phyloP scores from a whole-genome alignment of 2,329 filamentous ascomycete species.

The Lecanicillium sp. region DNA sequence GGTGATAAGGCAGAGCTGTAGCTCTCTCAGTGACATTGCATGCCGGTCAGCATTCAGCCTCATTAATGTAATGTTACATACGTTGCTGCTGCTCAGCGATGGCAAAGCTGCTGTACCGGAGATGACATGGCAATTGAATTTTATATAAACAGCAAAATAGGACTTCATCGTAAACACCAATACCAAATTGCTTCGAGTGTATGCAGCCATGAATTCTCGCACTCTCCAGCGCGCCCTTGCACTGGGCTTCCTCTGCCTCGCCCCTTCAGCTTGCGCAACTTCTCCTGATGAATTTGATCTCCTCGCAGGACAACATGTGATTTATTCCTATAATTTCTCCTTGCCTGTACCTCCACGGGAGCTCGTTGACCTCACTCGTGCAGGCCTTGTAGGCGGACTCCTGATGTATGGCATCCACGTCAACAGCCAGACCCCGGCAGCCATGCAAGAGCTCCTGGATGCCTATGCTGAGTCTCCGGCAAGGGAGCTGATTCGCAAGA shows the following conservation, averaged over 20 bases:
- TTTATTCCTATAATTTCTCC: slow-evolving; percentile 8
- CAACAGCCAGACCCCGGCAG: slow-evolving; percentile 8
- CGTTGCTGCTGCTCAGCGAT: too few species aligned
- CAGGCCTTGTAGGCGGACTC: slow-evolving; percentile 9
- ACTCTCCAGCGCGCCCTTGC: neutral
- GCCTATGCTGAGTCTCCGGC: slow-evolving; percentile 9
- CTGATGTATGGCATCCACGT: slow-evolving; percentile 10
- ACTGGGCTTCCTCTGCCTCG: neutral
- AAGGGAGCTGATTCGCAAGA: slow-evolving; percentile 2
- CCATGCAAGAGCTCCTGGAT: slow-evolving; percentile 5
- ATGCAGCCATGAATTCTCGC: too few species aligned
- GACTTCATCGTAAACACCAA: too few species aligned
- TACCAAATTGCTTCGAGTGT: too few species aligned
- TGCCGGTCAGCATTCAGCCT: too few species aligned
- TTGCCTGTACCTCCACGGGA: slow-evolving; percentile 3
- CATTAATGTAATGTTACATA: too few species aligned
- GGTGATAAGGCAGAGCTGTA: too few species aligned
- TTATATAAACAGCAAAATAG: too few species aligned
- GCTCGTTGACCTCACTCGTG: slow-evolving; percentile 7
- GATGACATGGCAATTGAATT: too few species aligned
- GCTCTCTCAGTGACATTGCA: too few species aligned
- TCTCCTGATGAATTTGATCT: slow-evolving; percentile 11
- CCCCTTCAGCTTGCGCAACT: slow-evolving; percentile 21
- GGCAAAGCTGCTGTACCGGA: too few species aligned
- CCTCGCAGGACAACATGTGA: slow-evolving; percentile 9